These are phyloP conservation scores for Phyllosticta capitalensis DNA, from an alignment of 2,329 filamentous ascomycete genomes.

Conservation along the genomic window DNA sequence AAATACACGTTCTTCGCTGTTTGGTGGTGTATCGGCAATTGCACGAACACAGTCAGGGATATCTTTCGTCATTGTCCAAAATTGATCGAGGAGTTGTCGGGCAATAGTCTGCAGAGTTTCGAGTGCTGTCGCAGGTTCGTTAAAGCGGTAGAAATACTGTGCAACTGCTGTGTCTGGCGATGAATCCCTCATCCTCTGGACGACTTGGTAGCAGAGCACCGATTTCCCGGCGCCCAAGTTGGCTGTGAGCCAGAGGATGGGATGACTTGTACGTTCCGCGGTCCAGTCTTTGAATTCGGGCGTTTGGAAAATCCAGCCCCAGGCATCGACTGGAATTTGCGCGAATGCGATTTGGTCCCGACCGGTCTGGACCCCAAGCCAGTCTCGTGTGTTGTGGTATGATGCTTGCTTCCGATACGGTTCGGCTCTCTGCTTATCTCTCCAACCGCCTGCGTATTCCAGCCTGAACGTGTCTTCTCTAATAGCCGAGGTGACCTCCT, in stretches of 20 bases:
- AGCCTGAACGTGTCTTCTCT: neutral
- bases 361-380: neutral
- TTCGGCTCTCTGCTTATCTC: neutral
- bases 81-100: neutral
- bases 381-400: neutral
- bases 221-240: slow-evolving; percentile 4
- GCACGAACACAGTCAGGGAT: neutral
- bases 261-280: neutral
- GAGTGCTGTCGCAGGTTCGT: neutral
- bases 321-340: neutral
- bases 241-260: slow-evolving; percentile 4
- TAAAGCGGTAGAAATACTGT: slow-evolving; percentile 5
- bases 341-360: neutral
- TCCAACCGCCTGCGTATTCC: neutral
- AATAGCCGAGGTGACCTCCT: neutral
- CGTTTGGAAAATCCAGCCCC: neutral
- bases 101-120: neutral
- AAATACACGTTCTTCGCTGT: neutral
- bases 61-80: neutral
- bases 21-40: neutral
- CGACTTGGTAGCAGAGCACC: slow-evolving; percentile 2
- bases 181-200: neutral
- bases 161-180: neutral
- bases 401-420: neutral
- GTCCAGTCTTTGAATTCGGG: slow-evolving; percentile 2